phyloP scores from a whole-genome alignment of 2,329 filamentous ascomycete genomes.

The Zarea fungicola region DNA sequence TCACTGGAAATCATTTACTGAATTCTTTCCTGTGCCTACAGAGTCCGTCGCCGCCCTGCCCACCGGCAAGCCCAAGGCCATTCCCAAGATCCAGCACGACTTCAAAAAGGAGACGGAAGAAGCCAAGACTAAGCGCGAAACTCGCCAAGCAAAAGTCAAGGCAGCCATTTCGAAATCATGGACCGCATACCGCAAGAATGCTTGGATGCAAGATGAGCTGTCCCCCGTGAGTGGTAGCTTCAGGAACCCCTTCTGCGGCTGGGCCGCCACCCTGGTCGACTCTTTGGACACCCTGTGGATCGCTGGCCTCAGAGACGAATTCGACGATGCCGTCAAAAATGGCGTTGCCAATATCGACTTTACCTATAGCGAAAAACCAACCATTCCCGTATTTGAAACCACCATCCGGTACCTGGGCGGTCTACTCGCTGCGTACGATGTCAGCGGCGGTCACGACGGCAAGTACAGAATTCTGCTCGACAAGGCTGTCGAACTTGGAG shows the following conservation, averaged over 20 bases:
- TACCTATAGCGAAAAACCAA: constrained; percentile 56
- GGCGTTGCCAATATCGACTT: constrained; percentile 75
- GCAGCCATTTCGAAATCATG: constrained; percentile 73
- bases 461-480: constrained; percentile 63
- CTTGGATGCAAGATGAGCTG: constrained; percentile 85
- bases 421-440: constrained; percentile 77
- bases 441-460: constrained; percentile 57
- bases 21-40: constrained; percentile 70
- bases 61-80: constrained; percentile 59
- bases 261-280: constrained; percentile 85
- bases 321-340: constrained; percentile 64
- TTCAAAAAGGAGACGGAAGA: constrained; percentile 62
- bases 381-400: constrained; percentile 87
- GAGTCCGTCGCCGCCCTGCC: constrained; percentile 72
- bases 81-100: constrained; percentile 71
- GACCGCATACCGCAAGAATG: constrained; percentile 72
- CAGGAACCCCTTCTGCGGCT: constrained; percentile 82
- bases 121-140: constrained; percentile 56
- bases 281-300: constrained; percentile 81
- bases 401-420: constrained; percentile 89
- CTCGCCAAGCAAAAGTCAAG: constrained; percentile 63
- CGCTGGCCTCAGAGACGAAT: constrained; percentile 73
- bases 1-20: constrained; percentile 69
- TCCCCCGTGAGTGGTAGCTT: constrained; percentile 62
- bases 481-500: constrained; percentile 74